Evolutionary conservation across 2,329 filamentous ascomycete species (phyloP).

Genomic region (Hortaea werneckii): DNA sequence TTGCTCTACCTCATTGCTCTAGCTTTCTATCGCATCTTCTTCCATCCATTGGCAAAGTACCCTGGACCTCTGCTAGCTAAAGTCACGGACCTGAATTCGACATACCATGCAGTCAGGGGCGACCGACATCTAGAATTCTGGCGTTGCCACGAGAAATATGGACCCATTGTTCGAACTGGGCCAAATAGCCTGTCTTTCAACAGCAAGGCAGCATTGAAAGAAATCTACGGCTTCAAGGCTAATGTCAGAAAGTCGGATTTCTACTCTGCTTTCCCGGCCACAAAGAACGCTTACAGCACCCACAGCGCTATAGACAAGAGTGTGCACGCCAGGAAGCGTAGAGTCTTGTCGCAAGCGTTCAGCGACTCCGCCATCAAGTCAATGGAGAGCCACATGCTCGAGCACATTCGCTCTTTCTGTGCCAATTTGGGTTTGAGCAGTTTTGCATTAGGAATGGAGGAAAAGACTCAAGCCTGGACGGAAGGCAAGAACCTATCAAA

Average conservation of each 20-base stretch:
- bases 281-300: slow-evolving; percentile 32
- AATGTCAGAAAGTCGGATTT: slow-evolving; percentile 41
- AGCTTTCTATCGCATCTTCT: slow-evolving; percentile 28
- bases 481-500: slow-evolving; percentile 34
- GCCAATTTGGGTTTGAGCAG: background rate
- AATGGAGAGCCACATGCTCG: slow-evolving; percentile 37
- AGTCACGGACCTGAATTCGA: slow-evolving; percentile 19
- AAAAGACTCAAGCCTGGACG: slow-evolving; percentile 28
- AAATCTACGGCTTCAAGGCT: slow-evolving; percentile 39
- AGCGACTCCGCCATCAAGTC: slow-evolving; percentile 36
- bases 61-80: slow-evolving; percentile 31
- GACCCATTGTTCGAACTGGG: slow-evolving; percentile 62
- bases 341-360: slow-evolving; percentile 39
- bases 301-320: slow-evolving; percentile 36
- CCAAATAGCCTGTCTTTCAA: slow-evolving; percentile 73
- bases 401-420: slow-evolving; percentile 31
- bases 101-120: slow-evolving; percentile 20
- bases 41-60: slow-evolving; percentile 35
- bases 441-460: background rate
- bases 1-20: too few species aligned
- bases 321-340: slow-evolving; percentile 37
- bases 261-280: slow-evolving; percentile 38
- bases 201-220: slow-evolving; percentile 52
- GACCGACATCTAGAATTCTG: slow-evolving; percentile 20
- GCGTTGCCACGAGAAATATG: slow-evolving; percentile 60